Evolutionary conservation across 257 asterid genomes (phyloP).

Genomic region (Gentiana straminea): DNA sequence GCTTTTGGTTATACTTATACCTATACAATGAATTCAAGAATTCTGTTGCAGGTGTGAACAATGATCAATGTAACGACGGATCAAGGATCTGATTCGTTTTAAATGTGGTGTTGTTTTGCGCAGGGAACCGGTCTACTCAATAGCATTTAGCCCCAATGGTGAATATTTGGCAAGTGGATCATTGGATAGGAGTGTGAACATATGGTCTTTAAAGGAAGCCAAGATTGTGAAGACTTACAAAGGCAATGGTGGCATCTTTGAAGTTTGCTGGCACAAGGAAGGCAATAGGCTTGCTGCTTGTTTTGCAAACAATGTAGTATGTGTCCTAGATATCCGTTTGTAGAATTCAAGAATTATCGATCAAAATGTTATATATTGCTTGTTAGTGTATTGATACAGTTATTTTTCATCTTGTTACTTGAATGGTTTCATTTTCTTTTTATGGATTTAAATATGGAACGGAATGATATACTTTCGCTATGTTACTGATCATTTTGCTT

Average conservation of each 20-base stretch:
- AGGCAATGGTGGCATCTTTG: conserved; percentile 89
- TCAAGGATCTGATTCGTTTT: too few relatives aligned
- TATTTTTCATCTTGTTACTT: not conserved
- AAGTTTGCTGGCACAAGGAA: conserved; percentile 98
- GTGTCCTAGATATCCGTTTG: conserved; percentile 82
- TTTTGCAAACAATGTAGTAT: conserved; percentile 82
- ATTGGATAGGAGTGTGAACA: conserved; percentile 74
- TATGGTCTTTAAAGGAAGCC: conserved; percentile 97
- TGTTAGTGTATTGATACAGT: not conserved
- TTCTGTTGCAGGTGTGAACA: too few relatives aligned
- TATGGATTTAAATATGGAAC: too few relatives aligned
- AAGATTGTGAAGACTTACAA: conserved; percentile 69
- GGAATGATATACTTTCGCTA: too few relatives aligned
- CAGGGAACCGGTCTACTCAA: conserved; percentile 94
- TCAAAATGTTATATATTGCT: not conserved
- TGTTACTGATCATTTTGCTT: too few relatives aligned
- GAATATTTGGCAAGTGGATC: conserved; percentile 95
- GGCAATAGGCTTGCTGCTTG: conserved; percentile 89
- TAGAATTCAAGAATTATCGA: conserved; percentile 17
- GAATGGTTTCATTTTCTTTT: too few relatives aligned
- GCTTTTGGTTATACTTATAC: too few relatives aligned
- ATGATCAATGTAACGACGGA: too few relatives aligned
- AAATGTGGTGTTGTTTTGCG: conserved; percentile 3
- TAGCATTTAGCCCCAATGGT: conserved; percentile 88
- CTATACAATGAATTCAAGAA: too few relatives aligned